Percentiles rank a stretch among this genome's conserved stretches.
phyloP scores from a whole-genome alignment of 208 protist genomes.

The Leishmania martiniquensis region DNA sequence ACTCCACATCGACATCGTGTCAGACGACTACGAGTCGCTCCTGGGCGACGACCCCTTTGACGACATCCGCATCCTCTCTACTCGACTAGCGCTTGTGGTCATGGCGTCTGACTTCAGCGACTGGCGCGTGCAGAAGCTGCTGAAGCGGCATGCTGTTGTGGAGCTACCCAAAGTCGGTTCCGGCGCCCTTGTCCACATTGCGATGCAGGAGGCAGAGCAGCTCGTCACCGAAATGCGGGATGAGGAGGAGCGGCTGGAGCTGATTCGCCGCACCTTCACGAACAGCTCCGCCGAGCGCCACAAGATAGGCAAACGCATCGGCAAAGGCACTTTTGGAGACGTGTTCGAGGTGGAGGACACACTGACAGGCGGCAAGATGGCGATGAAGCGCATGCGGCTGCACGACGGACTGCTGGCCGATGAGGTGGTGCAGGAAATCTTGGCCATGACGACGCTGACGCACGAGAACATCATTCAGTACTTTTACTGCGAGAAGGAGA shows the following conservation, averaged over 20 bases:
- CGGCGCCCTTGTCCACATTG: constrained; percentile 75
- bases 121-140: constrained; percentile 79
- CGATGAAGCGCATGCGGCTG: constrained; percentile 87
- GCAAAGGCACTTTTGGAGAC: constrained; percentile 87
- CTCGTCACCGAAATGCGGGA: constrained; percentile 76
- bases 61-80: constrained; percentile 45
- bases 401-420: constrained; percentile 85
- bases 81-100: constrained; percentile 69
- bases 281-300: constrained; percentile 57
- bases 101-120: constrained; percentile 80
- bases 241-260: constrained; percentile 80
- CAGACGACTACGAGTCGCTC: constrained; percentile 62
- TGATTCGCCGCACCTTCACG: constrained; percentile 80
- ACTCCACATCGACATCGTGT: constrained; percentile 55
- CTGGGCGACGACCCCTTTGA: constrained; percentile 64
- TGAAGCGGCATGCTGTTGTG: constrained; percentile 77
- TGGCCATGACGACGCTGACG: constrained; percentile 88
- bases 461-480: constrained; percentile 96
- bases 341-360: constrained; percentile 89
- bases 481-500: constrained; percentile 91
- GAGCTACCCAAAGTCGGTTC: constrained; percentile 81
- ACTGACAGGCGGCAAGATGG: constrained; percentile 86
- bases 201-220: constrained; percentile 87
- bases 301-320: constrained; percentile 67
- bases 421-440: constrained; percentile 85